These are phyloP conservation scores for Yarrowia sp. DNA, from an alignment of 805 yeast species.

Conservation along the genomic window DNA sequence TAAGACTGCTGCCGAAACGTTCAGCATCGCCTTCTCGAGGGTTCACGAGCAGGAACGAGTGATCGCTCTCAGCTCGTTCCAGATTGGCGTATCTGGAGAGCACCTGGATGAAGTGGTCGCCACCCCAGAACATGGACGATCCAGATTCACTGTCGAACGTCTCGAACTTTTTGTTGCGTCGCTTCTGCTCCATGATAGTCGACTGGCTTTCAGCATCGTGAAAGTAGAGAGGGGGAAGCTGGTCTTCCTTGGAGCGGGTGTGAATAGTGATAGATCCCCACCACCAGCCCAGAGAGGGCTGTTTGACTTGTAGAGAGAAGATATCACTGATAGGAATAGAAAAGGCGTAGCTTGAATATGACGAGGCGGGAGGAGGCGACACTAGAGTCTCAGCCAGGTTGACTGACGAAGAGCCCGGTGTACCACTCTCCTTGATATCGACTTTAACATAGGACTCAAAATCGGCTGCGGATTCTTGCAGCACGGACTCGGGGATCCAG, in stretches of 20 bases:
- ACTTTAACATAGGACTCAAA: constrained; percentile 47
- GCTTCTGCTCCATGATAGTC: constrained; percentile 59
- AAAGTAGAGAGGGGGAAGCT: constrained; percentile 81
- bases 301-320: constrained; percentile 78
- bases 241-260: constrained; percentile 52
- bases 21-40: constrained; percentile 62
- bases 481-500: constrained; percentile 56
- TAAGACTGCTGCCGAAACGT: constrained; percentile 51
- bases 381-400: constrained; percentile 41
- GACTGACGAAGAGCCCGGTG: constrained; percentile 30
- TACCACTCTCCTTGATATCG: constrained; percentile 45
- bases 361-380: constrained; percentile 51
- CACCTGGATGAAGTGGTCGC: constrained; percentile 64
- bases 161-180: constrained; percentile 63
- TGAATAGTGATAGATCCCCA: constrained; percentile 80
- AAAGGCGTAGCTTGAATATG: constrained; percentile 65
- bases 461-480: constrained; percentile 47
- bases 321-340: constrained; percentile 57
- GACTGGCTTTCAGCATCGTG: constrained; percentile 87
- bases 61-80: constrained; percentile 69
- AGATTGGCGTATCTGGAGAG: constrained; percentile 57
- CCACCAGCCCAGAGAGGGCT: constrained; percentile 88
- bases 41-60: constrained; percentile 69
- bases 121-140: constrained; percentile 83
- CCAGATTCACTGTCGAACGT: constrained; percentile 55